phyloP scores from a whole-genome alignment of 1,139 yeast species.

The Pichia sp. region DNA sequence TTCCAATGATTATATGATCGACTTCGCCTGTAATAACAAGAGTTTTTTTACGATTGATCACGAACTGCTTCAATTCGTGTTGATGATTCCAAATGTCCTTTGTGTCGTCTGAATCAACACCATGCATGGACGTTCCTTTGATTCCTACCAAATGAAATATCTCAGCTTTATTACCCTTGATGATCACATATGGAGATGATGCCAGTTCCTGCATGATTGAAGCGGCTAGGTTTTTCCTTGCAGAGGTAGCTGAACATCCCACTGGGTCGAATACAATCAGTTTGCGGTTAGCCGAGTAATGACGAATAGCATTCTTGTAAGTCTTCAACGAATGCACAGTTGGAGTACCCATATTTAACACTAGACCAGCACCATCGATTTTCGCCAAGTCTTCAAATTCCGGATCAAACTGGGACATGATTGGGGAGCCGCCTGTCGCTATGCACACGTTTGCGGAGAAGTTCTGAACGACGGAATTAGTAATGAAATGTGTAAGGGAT shows the following conservation, averaged over 20 bases:
- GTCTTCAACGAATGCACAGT: slow-evolving; percentile 36
- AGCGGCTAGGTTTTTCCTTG: slow-evolving; percentile 46
- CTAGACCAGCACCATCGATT: slow-evolving; percentile 46
- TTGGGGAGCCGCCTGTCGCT: slow-evolving; percentile 82
- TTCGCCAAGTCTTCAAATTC: slow-evolving; percentile 66
- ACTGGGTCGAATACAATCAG: slow-evolving; percentile 87
- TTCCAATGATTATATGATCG: slow-evolving; percentile 43
- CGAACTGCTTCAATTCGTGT: slow-evolving; percentile 43
- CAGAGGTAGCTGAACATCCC: slow-evolving; percentile 76
- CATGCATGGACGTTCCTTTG: slow-evolving; percentile 57
- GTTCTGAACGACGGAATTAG: slow-evolving; percentile 85
- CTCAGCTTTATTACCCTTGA: slow-evolving; percentile 89
- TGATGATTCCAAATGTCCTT: slow-evolving; percentile 25
- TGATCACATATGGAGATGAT: slow-evolving; percentile 57
- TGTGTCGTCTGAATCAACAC: slow-evolving; percentile 57
- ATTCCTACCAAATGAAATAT: slow-evolving; percentile 43
- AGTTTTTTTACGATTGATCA: slow-evolving; percentile 47
- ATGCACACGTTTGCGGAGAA: slow-evolving; percentile 86
- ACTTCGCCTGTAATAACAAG: slow-evolving; percentile 64
- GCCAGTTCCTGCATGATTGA: slow-evolving; percentile 45
- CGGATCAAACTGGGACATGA: slow-evolving; percentile 73
- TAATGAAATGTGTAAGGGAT: slow-evolving; percentile 70
- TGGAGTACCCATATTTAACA: slow-evolving; percentile 77
- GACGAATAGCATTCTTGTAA: slow-evolving; percentile 45
- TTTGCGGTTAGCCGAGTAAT: slow-evolving; percentile 49